Evolutionary conservation across 2,329 filamentous ascomycete genomes (phyloP), one percentile per base, ranked within the genome.

Genomic region (Hysterium pulicare): DNA sequence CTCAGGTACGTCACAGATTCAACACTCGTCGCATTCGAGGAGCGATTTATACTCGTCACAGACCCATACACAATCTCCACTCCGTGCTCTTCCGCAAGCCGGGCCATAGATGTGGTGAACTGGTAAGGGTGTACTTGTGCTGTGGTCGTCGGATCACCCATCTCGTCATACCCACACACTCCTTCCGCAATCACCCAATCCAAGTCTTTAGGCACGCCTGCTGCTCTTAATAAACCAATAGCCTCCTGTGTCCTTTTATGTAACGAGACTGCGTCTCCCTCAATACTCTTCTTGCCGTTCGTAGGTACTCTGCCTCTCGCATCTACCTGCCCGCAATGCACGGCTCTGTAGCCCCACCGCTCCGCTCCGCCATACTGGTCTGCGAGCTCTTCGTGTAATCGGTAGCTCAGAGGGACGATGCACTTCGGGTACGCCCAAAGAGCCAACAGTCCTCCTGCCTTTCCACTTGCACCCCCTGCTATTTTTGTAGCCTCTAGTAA

Each of bases 61-160:
- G 81, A 77, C 20, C 83, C 82, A 33, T 84, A 74, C 22, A 81
- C 73, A 40, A 96, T 75, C 17, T 83, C 66, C 1, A 67, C 72
- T 1, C 73, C 73, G 26, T 64, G 61, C 39, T 87, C 79, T 42
- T 78, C 71, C 0, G 91, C 90, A 10, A 96, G 75, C 32, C 81
- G 73, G 4, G 87, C 87, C 50, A 97, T 94, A 13, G 83, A 76
- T 0, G 81, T 91, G 0, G 93, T 97, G 61, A 98, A 97, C 33
- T 89, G 83, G 48, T 84, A 87, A 0, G 93, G 93, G 58, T 98
- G 91, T 2, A 97, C 91, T 68, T 98, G 93, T 0, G 93, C 87
- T 1, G 93, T 97, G 47, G 89, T 87, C 1, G 77, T 78, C 1
- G 82, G 80, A 2, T 81, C 83, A 2, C 88, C 89, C 89, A 97